phyloP scores from a whole-genome alignment of 768 basidiomycete species.

The Tricholomella constricta region DNA sequence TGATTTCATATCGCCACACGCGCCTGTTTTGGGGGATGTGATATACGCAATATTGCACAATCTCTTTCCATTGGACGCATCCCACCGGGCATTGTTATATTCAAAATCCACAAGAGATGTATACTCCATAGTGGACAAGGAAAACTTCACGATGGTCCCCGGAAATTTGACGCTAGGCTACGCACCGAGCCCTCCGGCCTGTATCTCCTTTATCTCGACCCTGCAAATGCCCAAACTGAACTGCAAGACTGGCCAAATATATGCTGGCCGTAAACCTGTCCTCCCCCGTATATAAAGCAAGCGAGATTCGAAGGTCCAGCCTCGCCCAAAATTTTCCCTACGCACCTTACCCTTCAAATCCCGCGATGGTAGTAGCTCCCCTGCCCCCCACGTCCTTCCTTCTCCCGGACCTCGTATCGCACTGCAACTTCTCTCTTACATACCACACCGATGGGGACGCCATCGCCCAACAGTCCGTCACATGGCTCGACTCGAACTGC shows the following conservation, averaged over 20 bases:
- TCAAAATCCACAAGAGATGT: neutral
- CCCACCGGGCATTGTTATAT: neutral
- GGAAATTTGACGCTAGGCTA: slow-evolving; percentile 2
- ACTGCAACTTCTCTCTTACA: slow-evolving; percentile 47
- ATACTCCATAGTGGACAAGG: slow-evolving; percentile 1
- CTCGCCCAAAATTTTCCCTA: too few species aligned
- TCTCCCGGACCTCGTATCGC: slow-evolving; percentile 56
- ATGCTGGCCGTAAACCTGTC: slow-evolving; percentile 1
- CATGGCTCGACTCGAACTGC: slow-evolving; percentile 52
- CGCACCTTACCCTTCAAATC: too few species aligned
- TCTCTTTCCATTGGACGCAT: neutral
- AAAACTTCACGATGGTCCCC: neutral
- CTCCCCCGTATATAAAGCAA: slow-evolving; percentile 5
- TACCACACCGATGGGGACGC: slow-evolving; percentile 49
- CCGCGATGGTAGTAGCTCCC: neutral
- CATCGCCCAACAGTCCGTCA: slow-evolving; percentile 46
- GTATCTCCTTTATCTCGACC: slow-evolving; percentile 11
- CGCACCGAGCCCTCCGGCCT: slow-evolving; percentile 3
- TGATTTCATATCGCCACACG: slow-evolving; percentile 10
- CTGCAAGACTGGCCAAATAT: neutral
- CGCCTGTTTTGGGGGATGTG: neutral
- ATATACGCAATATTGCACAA: neutral
- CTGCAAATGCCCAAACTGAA: neutral
- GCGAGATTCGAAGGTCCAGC: neutral
- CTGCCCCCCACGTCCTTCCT: slow-evolving; percentile 33